Evolutionary conservation across 2,329 filamentous ascomycete species (phyloP).

Genomic region (Onygena corvina): DNA sequence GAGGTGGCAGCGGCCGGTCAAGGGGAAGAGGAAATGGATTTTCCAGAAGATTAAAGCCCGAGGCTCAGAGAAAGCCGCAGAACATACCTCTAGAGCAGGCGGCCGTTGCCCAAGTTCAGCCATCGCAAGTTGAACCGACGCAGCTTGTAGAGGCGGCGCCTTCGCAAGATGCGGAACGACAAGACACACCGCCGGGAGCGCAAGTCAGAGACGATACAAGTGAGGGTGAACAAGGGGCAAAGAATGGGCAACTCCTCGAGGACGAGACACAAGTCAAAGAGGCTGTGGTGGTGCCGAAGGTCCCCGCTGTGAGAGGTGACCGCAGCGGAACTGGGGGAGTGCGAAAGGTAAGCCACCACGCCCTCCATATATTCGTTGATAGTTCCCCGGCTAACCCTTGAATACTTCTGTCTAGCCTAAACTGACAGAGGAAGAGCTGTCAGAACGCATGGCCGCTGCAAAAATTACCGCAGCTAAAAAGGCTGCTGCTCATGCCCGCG

Average conservation of each 20-base stretch:
- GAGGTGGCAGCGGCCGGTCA: neutral
- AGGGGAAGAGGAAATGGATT: conserved; percentile 6
- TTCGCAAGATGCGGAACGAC: neutral
- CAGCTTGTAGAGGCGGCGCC: neutral
- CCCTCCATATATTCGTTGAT: neutral
- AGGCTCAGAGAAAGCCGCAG: neutral
- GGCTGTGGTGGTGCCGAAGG: conserved; percentile 20
- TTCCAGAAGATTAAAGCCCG: conserved; percentile 1
- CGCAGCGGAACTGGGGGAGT: conserved; percentile 43
- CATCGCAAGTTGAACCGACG: neutral
- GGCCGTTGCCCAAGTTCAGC: neutral
- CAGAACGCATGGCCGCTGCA: conserved; percentile 49
- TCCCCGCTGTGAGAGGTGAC: conserved; percentile 43
- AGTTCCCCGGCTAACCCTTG: neutral
- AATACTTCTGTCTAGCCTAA: conserved; percentile 41
- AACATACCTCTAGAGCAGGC: neutral
- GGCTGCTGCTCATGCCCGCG: conserved; percentile 49
- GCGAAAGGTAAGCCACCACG: conserved; percentile 30
- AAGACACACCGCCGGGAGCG: neutral
- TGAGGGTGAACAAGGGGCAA: no score
- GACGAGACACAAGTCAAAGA: conserved; percentile 12
- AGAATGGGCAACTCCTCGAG: neutral
- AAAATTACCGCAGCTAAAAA: conserved; percentile 49
- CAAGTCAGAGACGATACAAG: neutral
- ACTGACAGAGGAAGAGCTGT: conserved; percentile 53